phyloP scores from a whole-genome alignment of 2,329 filamentous ascomycete genomes.

The Didymella glomerata region DNA sequence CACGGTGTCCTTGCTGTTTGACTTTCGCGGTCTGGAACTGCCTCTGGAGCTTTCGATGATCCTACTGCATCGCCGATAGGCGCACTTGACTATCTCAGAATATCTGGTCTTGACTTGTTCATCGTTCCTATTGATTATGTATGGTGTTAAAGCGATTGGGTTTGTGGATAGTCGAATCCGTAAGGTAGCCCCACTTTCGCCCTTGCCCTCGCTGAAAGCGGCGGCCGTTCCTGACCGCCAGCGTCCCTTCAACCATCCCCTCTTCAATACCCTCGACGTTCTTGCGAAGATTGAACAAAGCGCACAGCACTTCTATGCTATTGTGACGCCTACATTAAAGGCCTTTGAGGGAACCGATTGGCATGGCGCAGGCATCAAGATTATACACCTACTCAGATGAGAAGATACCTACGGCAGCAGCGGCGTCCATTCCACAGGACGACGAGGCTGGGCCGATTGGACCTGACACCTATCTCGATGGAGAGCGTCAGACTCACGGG shows the following conservation, averaged over 20 bases:
- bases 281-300: not conserved
- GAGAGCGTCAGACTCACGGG: not conserved
- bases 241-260: not conserved
- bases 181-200: conserved; percentile 12
- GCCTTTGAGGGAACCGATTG: not conserved
- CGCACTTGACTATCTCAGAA: not conserved
- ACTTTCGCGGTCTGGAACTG: not conserved
- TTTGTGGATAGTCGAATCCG: conserved; percentile 18
- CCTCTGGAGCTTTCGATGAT: not conserved
- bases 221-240: conserved; percentile 4
- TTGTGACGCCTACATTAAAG: not conserved
- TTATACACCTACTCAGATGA: not conserved
- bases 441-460: not conserved
- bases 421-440: conserved; percentile 3
- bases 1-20: not conserved
- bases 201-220: conserved; percentile 24
- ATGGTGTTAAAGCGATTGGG: conserved; percentile 1
- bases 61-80: not conserved
- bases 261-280: not conserved
- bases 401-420: not conserved
- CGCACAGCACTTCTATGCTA: not conserved
- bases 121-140: not conserved
- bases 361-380: not conserved
- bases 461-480: conserved; percentile 9
- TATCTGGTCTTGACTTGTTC: not conserved